These are phyloP conservation scores for Pestalotiopsis sp. DNA, from an alignment of 2,329 filamentous ascomycete genomes.

Conservation along the genomic window DNA sequence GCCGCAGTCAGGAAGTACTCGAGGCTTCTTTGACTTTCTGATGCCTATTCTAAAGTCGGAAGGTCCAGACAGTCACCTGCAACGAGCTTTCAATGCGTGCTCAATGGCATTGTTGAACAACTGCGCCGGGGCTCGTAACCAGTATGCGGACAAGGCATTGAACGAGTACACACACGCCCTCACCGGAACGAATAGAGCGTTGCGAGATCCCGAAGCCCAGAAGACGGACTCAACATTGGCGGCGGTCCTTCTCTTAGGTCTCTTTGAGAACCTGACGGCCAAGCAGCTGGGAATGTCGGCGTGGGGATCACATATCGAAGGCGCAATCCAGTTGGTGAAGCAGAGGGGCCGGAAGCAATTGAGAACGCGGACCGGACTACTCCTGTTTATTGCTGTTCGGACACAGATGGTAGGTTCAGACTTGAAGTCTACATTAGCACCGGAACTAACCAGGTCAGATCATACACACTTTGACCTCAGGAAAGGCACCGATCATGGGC, in stretches of 20 bases:
- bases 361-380: conserved; percentile 52
- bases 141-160: conserved; percentile 45
- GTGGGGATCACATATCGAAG: conserved; percentile 67
- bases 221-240: conserved; percentile 61
- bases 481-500: conserved; percentile 54
- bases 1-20: conserved; percentile 49
- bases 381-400: conserved; percentile 61
- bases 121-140: conserved; percentile 38
- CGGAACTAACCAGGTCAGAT: conserved; percentile 40
- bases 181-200: conserved; percentile 52
- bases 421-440: conserved; percentile 3
- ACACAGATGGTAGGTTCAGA: conserved; percentile 56
- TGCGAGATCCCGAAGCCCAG: conserved; percentile 51
- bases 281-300: conserved; percentile 56
- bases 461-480: conserved; percentile 57
- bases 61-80: conserved; percentile 48
- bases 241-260: conserved; percentile 59
- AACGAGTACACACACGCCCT: conserved; percentile 58
- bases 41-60: conserved; percentile 55
- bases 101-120: conserved; percentile 61
- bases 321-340: conserved; percentile 63
- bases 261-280: conserved; percentile 64
- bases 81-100: conserved; percentile 61
- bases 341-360: conserved; percentile 59
- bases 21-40: conserved; percentile 63